Conservation (phyloP, 768 basidiomycete genomes). For the Russula brevipes region DNA sequence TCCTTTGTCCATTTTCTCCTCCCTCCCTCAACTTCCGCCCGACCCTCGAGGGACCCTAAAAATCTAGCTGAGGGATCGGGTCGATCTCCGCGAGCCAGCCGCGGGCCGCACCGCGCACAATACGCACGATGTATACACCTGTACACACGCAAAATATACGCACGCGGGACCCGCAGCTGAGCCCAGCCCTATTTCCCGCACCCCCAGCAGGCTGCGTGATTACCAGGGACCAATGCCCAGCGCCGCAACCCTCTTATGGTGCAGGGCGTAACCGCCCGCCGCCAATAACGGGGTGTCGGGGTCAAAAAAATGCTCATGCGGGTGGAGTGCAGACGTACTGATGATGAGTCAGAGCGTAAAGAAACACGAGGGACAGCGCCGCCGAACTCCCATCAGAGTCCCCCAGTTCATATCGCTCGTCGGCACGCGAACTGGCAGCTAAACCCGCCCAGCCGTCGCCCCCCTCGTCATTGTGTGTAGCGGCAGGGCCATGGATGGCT, state of each 20-base stretch:
- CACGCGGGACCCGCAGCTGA: background rate
- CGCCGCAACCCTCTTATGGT: conserved; percentile 1
- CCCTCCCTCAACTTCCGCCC: background rate
- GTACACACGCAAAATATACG: background rate
- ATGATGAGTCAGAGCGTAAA: background rate
- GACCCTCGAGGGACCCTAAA: conserved; percentile 1
- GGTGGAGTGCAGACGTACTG: no score
- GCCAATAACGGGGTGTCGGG: background rate
- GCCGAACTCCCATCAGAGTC: no score
- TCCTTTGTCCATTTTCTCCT: background rate
- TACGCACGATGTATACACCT: background rate
- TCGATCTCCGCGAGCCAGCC: conserved; percentile 23
- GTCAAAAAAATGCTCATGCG: no score
- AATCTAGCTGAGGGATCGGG: conserved; percentile 15
- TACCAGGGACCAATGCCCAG: background rate
- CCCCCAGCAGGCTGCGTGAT: conserved; percentile 4
- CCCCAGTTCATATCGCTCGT: no score
- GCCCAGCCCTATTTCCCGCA: no score
- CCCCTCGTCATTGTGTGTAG: background rate
- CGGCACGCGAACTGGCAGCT: no score
- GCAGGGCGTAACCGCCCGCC: background rate
- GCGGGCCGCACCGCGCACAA: conserved; percentile 8
- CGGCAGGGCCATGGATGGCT: background rate
- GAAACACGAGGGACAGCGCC: no score
- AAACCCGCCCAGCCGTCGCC: no score